These are phyloP conservation scores for Benincasa hispida DNA, from an alignment of 306 rosid species.

Conservation along the genomic window DNA sequence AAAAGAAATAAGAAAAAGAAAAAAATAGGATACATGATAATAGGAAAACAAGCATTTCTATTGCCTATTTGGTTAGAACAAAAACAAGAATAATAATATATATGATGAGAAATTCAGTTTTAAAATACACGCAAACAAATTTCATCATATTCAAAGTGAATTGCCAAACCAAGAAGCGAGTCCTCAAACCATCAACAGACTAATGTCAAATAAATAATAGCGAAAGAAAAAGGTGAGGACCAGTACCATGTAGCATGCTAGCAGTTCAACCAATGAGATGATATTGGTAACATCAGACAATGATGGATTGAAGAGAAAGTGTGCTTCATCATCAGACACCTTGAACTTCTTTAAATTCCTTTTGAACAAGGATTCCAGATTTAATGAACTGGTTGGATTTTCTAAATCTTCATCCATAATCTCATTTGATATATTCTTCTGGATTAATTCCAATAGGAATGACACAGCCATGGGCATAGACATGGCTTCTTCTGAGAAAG, in stretches of 20 bases:
- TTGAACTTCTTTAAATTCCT: constrained; percentile 20
- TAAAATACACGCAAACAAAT: too few species aligned
- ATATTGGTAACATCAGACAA: constrained; percentile 36
- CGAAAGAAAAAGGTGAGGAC: neutral
- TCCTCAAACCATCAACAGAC: neutral
- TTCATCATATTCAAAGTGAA: too few species aligned
- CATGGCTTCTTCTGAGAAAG: constrained; percentile 41
- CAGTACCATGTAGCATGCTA: constrained; percentile 55
- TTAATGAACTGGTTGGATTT: constrained; percentile 14
- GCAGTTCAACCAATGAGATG: constrained; percentile 71
- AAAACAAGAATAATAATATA: too few species aligned
- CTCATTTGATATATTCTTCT: constrained; percentile 12
- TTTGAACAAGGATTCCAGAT: constrained; percentile 14
- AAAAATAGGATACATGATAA: too few species aligned
- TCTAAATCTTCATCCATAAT: constrained; percentile 2
- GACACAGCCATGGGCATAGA: constrained; percentile 35
- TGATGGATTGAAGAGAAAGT: constrained; percentile 5
- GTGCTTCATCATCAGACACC: constrained; percentile 23
- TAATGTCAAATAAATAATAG: constrained; percentile 7
- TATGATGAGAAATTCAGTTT: too few species aligned
- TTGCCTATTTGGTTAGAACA: too few species aligned
- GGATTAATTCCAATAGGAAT: constrained; percentile 45
- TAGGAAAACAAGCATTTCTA: too few species aligned
- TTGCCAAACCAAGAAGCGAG: neutral
- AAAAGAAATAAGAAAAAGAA: too few species aligned